Evolutionary conservation across 2,329 filamentous ascomycete species (phyloP).

Genomic region (Curvularia sp.): DNA sequence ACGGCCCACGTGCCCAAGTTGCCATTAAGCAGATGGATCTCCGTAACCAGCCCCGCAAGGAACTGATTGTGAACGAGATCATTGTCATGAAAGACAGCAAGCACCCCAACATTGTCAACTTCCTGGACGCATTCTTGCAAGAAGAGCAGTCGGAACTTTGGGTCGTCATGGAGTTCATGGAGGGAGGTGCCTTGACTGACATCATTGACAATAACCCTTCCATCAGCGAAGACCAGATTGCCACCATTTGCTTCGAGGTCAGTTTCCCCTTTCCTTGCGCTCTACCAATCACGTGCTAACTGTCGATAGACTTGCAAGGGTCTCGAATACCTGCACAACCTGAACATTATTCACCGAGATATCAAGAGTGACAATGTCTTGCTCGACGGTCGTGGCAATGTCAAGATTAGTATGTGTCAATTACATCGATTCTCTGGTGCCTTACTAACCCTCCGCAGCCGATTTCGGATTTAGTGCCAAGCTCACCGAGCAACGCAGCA

Average conservation of each 20-base stretch:
- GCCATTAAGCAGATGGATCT: conserved; percentile 99
- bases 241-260: conserved; percentile 96
- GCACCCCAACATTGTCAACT: conserved; percentile 98
- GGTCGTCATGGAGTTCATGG: conserved; percentile 99
- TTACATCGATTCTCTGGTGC: background rate
- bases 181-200: conserved; percentile 95
- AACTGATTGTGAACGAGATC: conserved; percentile 98
- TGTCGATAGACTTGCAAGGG: conserved; percentile 83
- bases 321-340: conserved; percentile 89
- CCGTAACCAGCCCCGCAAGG: conserved; percentile 94
- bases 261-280: conserved; percentile 42
- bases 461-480: conserved; percentile 99
- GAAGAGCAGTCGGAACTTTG: conserved; percentile 96
- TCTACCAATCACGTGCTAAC: conserved; percentile 37
- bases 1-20: conserved; percentile 85
- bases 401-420: conserved; percentile 86
- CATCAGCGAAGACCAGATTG: conserved; percentile 96
- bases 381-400: conserved; percentile 89
- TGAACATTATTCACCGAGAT: conserved; percentile 98
- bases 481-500: conserved; percentile 93
- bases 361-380: conserved; percentile 99
- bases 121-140: conserved; percentile 93
- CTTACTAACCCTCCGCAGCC: conserved; percentile 61
- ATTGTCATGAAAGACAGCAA: conserved; percentile 99
- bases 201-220: conserved; percentile 97